These are phyloP conservation scores for Stephania yunnanensis DNA, from an alignment of 164 flowering plant genomes.

Conservation along the genomic window DNA sequence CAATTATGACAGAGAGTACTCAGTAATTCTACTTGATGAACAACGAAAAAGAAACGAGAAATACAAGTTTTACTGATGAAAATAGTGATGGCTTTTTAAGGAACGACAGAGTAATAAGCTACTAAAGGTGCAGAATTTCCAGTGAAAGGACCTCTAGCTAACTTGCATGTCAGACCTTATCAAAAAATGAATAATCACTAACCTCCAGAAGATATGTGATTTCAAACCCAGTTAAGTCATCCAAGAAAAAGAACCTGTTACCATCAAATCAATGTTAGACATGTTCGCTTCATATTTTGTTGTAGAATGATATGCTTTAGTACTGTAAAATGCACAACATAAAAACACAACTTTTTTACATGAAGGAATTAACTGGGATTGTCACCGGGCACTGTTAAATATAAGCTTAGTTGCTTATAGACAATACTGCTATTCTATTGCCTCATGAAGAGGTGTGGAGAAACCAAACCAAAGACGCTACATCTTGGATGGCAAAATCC, in stretches of 20 bases:
- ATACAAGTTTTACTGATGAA: neutral
- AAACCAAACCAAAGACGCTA: no score
- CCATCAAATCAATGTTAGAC: constrained; percentile 10
- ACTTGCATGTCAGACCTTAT: neutral
- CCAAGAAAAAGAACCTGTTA: constrained; percentile 92
- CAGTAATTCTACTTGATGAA: neutral
- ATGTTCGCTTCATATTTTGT: neutral
- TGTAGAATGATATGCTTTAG: neutral
- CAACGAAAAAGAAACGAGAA: neutral
- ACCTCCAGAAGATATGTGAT: constrained; percentile 90
- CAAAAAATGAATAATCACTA: neutral
- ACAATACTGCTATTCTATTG: neutral
- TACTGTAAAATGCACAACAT: neutral
- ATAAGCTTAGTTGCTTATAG: neutral
- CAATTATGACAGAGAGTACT: neutral
- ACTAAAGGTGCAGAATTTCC: neutral
- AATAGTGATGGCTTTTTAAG: neutral
- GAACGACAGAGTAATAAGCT: neutral
- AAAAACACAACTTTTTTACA: neutral
- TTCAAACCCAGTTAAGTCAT: constrained; percentile 94
- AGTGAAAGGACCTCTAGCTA: neutral
- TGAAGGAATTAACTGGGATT: neutral
- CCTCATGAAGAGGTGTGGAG: no score
- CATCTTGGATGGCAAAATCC: no score
- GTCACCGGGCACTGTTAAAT: neutral